Evolutionary conservation across 768 basidiomycete species (phyloP), one percentile per base, ranked within the genome.

Genomic region (Suillus placidus): DNA sequence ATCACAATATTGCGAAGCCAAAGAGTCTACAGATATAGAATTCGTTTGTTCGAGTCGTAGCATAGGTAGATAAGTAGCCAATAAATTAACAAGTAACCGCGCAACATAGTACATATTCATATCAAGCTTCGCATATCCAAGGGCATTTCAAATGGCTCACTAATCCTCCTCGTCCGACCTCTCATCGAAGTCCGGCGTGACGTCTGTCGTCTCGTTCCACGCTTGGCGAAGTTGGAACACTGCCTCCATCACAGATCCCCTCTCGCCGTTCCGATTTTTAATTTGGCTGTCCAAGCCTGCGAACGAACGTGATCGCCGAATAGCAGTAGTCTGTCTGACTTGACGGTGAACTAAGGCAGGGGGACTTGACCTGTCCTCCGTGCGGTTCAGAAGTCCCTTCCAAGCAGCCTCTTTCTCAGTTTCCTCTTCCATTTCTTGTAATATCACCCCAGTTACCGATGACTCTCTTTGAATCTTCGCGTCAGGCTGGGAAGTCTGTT

Each of bases 181-280:
- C 56, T 58, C 57, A 14, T 56, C 35, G 16, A 58, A 58, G 9
- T 58, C n/a, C 20, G 37, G 58, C 6, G 6, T 35, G 5, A 37
- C 1, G 2, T 60, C 26, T 42, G 23, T 18, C 38, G 3, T 7
- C 23, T 60, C 38, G 18, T 42, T 18, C 58, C 58, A 60, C 5
- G 14, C 37, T 42, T 60, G 16, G 10, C 58, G 38, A 40, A 58
- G 57, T 30, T 58, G 57, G 26, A 26, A 26, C 38, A 77, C 51
- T 2, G 69, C 37, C 1, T 62, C 43, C 71, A 69, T 67, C 18
- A 75, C 13, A 4, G 66, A 2, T 47, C 67, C 68, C 13, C 62
- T 65, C 3, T 60, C 57, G 2, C 43, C n/a, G 40, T 10, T 34
- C 30, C 8, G n/a, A 30, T 37, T 0, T 16, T 35, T 40, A 20